Conservation (phyloP, 805 yeast species). For the Ogataea trehalophila region DNA sequence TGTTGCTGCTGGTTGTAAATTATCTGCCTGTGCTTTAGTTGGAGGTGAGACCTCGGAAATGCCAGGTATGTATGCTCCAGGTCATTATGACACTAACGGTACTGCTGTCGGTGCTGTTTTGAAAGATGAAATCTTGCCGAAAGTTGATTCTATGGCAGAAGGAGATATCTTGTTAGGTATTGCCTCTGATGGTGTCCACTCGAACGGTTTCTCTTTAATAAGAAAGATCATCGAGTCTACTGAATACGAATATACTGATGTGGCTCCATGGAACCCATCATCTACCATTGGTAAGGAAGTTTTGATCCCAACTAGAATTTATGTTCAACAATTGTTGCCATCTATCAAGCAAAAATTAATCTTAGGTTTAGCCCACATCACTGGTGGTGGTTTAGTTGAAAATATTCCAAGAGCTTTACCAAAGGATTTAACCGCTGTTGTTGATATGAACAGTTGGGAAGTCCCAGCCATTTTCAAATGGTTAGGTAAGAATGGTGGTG, state of each 20-base stretch:
- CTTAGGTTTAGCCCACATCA: constrained; percentile 91
- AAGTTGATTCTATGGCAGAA: constrained; percentile 53
- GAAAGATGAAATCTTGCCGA: constrained; percentile 71
- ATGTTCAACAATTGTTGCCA: constrained; percentile 84
- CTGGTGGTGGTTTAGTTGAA: constrained; percentile 98
- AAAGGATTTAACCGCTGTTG: constrained; percentile 64
- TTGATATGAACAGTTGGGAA: constrained; percentile 77
- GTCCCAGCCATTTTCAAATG: constrained; percentile 89
- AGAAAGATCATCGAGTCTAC: constrained; percentile 83
- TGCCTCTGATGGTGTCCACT: constrained; percentile 89
- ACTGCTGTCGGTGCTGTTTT: constrained; percentile 97
- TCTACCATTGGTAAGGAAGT: constrained; percentile 81
- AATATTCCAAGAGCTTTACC: constrained; percentile 96
- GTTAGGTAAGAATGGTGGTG: constrained; percentile 89
- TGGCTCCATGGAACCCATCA: constrained; percentile 79
- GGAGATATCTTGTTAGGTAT: constrained; percentile 87
- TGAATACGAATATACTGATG: constrained; percentile 63
- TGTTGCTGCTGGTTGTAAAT: constrained; percentile 93
- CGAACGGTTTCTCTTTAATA: constrained; percentile 93
- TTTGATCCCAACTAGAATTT: constrained; percentile 86
- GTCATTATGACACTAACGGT: constrained; percentile 97
- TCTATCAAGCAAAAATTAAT: constrained; percentile 62
- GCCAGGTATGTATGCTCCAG: constrained; percentile 97
- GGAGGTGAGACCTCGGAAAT: constrained; percentile 99
- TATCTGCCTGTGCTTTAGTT: constrained; percentile 94